Conservation (phyloP, 2,329 filamentous ascomycete genomes). For the Colletotrichum zoysiae region DNA sequence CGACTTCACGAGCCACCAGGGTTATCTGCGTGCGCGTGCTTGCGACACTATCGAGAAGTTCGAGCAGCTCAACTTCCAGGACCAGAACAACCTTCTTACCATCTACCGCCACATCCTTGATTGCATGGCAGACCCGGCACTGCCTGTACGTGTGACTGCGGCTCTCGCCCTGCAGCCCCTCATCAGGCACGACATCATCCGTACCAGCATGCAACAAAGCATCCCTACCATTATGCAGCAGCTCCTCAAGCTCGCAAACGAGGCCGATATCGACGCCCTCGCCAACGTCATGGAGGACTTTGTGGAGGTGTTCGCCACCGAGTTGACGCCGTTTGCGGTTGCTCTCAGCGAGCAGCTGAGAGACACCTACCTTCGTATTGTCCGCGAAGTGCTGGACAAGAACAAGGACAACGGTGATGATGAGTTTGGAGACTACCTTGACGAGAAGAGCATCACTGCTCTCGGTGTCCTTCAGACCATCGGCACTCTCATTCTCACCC, state of each 20-base stretch:
- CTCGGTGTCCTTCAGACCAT: slow-evolving; percentile 97
- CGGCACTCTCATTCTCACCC: slow-evolving; percentile 93
- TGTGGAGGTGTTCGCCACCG: slow-evolving; percentile 97
- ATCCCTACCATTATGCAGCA: slow-evolving; percentile 99
- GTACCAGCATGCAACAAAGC: slow-evolving; percentile 95
- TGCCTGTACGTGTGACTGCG: slow-evolving; percentile 94
- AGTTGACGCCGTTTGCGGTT: slow-evolving; percentile 96
- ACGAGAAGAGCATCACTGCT: slow-evolving; percentile 98
- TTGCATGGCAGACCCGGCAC: slow-evolving; percentile 93
- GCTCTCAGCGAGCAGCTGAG: slow-evolving; percentile 95
- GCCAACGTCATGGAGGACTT: slow-evolving; percentile 99
- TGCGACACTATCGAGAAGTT: slow-evolving; percentile 99
- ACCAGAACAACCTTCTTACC: slow-evolving; percentile 92
- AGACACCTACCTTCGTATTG: slow-evolving; percentile 95
- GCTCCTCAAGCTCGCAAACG: slow-evolving; percentile 94
- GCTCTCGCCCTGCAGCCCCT: slow-evolving; percentile 94
- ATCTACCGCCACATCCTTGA: slow-evolving; percentile 98
- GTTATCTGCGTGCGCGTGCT: slow-evolving; percentile 92
- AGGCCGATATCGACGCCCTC: slow-evolving; percentile 96
- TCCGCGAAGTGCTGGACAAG: slow-evolving; percentile 90
- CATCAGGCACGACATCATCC: slow-evolving; percentile 94
- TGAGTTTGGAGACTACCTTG: slow-evolving; percentile 88
- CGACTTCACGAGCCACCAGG: slow-evolving; percentile 92
- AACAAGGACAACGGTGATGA: slow-evolving; percentile 81
- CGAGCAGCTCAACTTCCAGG: slow-evolving; percentile 96